Percentiles rank a stretch among this genome's conserved stretches.
Conservation (phyloP, 2,329 filamentous ascomycete species). For the Cladophialophora yegresii region DNA sequence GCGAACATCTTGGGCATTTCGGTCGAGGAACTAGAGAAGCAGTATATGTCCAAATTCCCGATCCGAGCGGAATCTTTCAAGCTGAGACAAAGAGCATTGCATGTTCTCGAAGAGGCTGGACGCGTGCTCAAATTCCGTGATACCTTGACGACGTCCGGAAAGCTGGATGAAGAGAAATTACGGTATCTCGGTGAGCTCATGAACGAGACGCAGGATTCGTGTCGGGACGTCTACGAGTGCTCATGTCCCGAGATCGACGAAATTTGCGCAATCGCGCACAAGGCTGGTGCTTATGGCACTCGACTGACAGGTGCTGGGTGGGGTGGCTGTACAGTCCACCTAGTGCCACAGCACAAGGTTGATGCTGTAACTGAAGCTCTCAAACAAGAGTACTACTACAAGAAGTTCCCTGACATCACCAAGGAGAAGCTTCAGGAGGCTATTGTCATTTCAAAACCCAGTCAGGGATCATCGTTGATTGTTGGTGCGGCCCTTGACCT, state of each 20-base stretch:
- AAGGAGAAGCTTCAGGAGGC: slow-evolving; percentile 74
- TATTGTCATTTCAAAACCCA: slow-evolving; percentile 86
- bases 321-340: slow-evolving; percentile 94
- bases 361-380: slow-evolving; percentile 74
- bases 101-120: slow-evolving; percentile 87
- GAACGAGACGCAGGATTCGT: slow-evolving; percentile 87
- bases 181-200: slow-evolving; percentile 74
- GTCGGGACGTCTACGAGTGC: slow-evolving; percentile 84
- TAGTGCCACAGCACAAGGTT: slow-evolving; percentile 82
- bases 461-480: slow-evolving; percentile 58
- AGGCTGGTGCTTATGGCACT: slow-evolving; percentile 79
- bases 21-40: slow-evolving; percentile 69
- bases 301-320: slow-evolving; percentile 73
- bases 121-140: slow-evolving; percentile 82
- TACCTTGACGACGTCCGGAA: slow-evolving; percentile 61
- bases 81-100: slow-evolving; percentile 80
- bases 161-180: slow-evolving; percentile 66
- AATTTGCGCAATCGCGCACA: slow-evolving; percentile 75
- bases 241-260: slow-evolving; percentile 90
- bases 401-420: slow-evolving; percentile 66
- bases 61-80: slow-evolving; percentile 85
- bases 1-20: slow-evolving; percentile 69
- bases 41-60: slow-evolving; percentile 84
- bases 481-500: slow-evolving; percentile 32
- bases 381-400: slow-evolving; percentile 77